These are phyloP conservation scores for Saprolegnia parasitica DNA, from an alignment of 352 stramenopile species.

Conservation along the genomic window DNA sequence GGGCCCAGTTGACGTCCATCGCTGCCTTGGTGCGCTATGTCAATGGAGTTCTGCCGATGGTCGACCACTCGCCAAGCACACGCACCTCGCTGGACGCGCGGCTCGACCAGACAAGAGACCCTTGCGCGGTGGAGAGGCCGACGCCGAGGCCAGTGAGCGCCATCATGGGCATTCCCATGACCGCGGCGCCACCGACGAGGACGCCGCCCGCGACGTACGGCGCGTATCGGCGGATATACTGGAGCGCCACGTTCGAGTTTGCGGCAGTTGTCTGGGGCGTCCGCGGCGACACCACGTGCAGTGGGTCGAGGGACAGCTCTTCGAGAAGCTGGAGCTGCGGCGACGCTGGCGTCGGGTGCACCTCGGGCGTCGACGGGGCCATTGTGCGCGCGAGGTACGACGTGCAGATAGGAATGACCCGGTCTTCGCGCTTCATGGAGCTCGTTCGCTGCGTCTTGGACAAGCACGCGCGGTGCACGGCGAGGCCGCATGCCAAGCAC, in stretches of 20 bases:
- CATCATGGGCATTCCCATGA: conserved; percentile 22
- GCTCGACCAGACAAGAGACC: too few species aligned
- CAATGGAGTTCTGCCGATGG: background rate
- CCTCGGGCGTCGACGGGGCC: background rate
- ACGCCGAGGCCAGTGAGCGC: conserved; percentile 24
- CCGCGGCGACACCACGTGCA: background rate
- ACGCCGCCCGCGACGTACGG: conserved; percentile 24
- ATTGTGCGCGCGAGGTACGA: background rate
- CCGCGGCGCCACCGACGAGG: conserved; percentile 17
- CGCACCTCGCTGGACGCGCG: too few species aligned
- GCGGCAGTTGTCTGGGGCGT: background rate
- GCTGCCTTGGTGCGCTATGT: background rate
- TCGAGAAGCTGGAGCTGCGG: conserved; percentile 13
- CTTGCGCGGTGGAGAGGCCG: too few species aligned
- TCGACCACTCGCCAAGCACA: too few species aligned
- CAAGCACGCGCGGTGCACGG: conserved; percentile 16
- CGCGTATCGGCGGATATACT: conserved; percentile 19
- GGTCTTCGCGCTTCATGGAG: background rate
- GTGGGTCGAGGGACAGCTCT: conserved; percentile 13
- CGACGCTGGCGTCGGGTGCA: background rate
- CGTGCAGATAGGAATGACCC: background rate
- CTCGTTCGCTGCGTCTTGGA: background rate
- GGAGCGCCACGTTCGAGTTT: background rate
- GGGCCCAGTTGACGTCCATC: conserved; percentile 18
- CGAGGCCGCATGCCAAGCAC: conserved; percentile 2